These are phyloP conservation scores for Protomyces inouyei DNA, from an alignment of 1,139 yeast genomes.

Conservation along the genomic window DNA sequence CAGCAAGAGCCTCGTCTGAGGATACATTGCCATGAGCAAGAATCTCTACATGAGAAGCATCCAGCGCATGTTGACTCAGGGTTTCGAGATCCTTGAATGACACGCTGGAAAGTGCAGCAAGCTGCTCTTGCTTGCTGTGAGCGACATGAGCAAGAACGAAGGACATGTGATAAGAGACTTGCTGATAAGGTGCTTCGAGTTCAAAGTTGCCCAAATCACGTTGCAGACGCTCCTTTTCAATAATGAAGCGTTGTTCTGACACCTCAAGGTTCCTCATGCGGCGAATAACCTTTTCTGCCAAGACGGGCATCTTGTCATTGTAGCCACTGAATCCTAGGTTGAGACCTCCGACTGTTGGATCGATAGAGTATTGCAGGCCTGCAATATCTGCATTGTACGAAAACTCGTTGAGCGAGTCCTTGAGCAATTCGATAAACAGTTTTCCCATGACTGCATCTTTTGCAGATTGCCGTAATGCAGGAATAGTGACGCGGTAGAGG, in stretches of 20 bases:
- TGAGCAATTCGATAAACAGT: slow-evolving; percentile 62
- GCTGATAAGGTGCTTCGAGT: slow-evolving; percentile 65
- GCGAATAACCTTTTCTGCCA: slow-evolving; percentile 57
- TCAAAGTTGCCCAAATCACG: slow-evolving; percentile 67
- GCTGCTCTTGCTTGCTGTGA: slow-evolving; percentile 60
- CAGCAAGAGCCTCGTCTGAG: slow-evolving; percentile 51
- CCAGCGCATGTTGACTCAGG: slow-evolving; percentile 46
- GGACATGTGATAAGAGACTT: slow-evolving; percentile 59
- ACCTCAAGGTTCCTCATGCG: slow-evolving; percentile 54
- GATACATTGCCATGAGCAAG: slow-evolving; percentile 75
- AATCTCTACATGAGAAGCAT: slow-evolving; percentile 58
- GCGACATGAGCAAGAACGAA: slow-evolving; percentile 65
- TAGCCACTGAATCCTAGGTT: slow-evolving; percentile 68
- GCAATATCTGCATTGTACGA: slow-evolving; percentile 83
- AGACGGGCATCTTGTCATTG: slow-evolving; percentile 67
- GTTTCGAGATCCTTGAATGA: slow-evolving; percentile 49
- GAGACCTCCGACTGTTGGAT: slow-evolving; percentile 65
- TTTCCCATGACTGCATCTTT: slow-evolving; percentile 55
- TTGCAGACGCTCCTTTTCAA: slow-evolving; percentile 57
- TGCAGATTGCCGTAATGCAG: slow-evolving; percentile 56
- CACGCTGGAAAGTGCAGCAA: slow-evolving; percentile 49
- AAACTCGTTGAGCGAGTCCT: slow-evolving; percentile 68
- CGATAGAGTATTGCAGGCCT: slow-evolving; percentile 59
- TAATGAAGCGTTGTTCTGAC: slow-evolving; percentile 53
- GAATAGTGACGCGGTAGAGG: slow-evolving; percentile 54